Conservation (phyloP, 2,329 filamentous ascomycete species). For the Cercospora canescens region DNA sequence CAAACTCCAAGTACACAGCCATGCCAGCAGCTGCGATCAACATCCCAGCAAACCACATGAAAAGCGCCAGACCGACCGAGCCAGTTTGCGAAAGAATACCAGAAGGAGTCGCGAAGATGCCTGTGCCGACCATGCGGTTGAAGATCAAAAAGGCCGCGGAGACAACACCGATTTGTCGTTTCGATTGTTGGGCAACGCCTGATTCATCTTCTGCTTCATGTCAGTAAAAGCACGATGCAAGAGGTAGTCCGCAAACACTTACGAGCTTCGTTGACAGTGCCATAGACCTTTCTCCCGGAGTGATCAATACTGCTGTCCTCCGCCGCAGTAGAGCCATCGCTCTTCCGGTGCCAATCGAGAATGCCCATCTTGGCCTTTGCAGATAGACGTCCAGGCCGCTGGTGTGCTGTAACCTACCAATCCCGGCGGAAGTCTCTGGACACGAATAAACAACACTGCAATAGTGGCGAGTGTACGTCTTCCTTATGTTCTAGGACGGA, state of each 20-base stretch:
- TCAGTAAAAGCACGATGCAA: background rate
- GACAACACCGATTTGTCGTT: slow-evolving; percentile 54
- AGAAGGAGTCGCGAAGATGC: slow-evolving; percentile 31
- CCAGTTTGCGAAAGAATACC: slow-evolving; percentile 28
- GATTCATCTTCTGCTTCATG: background rate
- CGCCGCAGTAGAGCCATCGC: background rate
- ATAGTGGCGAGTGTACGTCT: background rate
- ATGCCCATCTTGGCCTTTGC: slow-evolving; percentile 1
- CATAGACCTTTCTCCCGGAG: background rate
- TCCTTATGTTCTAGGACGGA: background rate
- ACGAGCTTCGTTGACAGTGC: slow-evolving; percentile 4
- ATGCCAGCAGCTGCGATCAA: slow-evolving; percentile 59
- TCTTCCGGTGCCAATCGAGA: slow-evolving; percentile 4
- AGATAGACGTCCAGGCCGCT: background rate
- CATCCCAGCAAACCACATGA: slow-evolving; percentile 45
- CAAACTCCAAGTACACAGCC: slow-evolving; percentile 66
- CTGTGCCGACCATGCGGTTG: slow-evolving; percentile 34
- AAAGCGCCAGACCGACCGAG: slow-evolving; percentile 35
- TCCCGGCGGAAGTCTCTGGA: background rate
- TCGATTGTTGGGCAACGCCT: slow-evolving; percentile 13
- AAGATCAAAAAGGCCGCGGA: slow-evolving; percentile 53
- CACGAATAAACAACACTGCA: background rate
- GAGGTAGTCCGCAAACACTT: background rate
- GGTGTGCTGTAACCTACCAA: background rate
- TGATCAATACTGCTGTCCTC: slow-evolving; percentile 4